Base-by-base conservation (phyloP, 306 rosid species). In the Quillaja saponaria region DNA sequence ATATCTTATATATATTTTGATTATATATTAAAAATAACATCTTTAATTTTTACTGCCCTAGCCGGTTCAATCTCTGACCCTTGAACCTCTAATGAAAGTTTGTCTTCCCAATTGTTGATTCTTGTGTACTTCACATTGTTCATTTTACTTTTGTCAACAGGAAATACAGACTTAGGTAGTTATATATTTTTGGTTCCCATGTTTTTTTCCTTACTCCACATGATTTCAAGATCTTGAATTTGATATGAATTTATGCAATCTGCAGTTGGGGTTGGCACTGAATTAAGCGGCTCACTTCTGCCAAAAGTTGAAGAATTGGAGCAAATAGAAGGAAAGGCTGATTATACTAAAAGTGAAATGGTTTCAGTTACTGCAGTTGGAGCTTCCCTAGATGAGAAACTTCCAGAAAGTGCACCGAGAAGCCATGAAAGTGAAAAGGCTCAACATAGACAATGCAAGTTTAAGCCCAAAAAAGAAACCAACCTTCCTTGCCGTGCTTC, bases 401-500 rank as follows among this genome's bases (percentile, higher is more conserved):
- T 67, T 61, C 59, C 21, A 13, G 65, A 78, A 66, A 51, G 66
- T 44, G 53, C 52, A 64, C 38, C 47, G 60, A 60, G 73, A 51
- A 51, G 25, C 53, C 55, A 50, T 18, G 85, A 55, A 59, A 58
- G 66, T 66, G 65, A 44, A 59, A 78, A 71, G 37, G 39, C 53
- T 46, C 68, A 60, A 51, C 64, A 66, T 33, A 55, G 34, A 35
- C 54, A 44, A 65, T 37, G 61, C 63, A 82, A 61, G 55, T 40
- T 62, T 49, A 79, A 70, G 64, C 76, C 61, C 47, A 76, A 72
- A 66, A 78, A 80, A 63, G 86, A 75, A 45, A 35, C 56, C 40
- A 75, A 66, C 64, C 47, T 88, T 70, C 96, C 94, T 47, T 82
- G 89, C 2, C 95, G 99, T 37, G 71, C 84, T 53, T 92, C 99